phyloP scores from a whole-genome alignment of 1,139 yeast genomes.

The Blastobotrys arbuscula region DNA sequence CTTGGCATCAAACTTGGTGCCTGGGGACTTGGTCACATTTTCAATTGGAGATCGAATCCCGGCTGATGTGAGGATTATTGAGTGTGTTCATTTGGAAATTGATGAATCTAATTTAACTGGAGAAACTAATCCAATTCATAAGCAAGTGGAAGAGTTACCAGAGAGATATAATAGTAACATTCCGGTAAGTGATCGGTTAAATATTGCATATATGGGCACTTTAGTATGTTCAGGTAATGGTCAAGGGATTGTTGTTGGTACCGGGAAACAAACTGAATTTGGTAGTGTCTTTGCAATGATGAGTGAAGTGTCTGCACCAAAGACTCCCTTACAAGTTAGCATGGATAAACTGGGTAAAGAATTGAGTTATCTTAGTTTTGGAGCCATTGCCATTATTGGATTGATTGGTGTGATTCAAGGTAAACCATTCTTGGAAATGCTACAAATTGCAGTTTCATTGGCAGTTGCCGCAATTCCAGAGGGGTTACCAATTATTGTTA shows the following conservation, averaged over 20 bases:
- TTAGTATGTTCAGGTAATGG: conserved; percentile 94
- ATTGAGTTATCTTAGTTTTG: conserved; percentile 73
- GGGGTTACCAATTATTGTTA: conserved; percentile 93
- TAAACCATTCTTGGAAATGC: conserved; percentile 92
- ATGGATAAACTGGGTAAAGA: conserved; percentile 95
- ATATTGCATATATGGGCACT: conserved; percentile 93
- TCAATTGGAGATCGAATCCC: conserved; percentile 77
- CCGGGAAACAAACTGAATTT: conserved; percentile 81
- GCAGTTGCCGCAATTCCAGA: conserved; percentile 99
- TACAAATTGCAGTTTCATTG: conserved; percentile 89
- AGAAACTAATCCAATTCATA: conserved; percentile 73
- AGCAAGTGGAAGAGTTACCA: conserved; percentile 42
- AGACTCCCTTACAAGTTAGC: conserved; percentile 88
- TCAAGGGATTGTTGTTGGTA: conserved; percentile 85
- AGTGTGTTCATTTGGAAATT: conserved; percentile 78
- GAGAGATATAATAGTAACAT: neutral
- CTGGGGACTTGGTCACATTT: conserved; percentile 65
- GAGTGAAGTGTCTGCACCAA: conserved; percentile 89
- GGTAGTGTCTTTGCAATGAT: conserved; percentile 88
- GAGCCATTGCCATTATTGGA: conserved; percentile 80
- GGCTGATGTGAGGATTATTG: conserved; percentile 85
- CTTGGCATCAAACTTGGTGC: conserved; percentile 76
- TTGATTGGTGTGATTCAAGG: conserved; percentile 85
- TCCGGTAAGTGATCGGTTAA: conserved; percentile 54
- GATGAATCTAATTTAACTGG: conserved; percentile 95